Percentiles rank a stretch among this genome's conserved stretches.
Conservation (phyloP, 2,329 filamentous ascomycete species). For the Talaromyces sp. region DNA sequence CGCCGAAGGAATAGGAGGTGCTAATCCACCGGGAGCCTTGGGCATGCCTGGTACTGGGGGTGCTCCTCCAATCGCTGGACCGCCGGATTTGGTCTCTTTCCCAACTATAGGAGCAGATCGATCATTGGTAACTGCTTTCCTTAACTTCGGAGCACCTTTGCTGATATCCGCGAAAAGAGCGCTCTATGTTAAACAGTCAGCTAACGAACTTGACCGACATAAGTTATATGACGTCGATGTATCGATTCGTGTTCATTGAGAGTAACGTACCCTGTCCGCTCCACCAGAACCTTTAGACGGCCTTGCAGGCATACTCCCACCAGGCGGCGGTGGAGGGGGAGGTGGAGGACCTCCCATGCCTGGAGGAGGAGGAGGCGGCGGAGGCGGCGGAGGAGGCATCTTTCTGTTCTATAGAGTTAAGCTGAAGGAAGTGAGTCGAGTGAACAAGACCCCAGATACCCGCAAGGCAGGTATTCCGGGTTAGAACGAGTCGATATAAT, state of each 20-base stretch:
- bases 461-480: slow-evolving; percentile 12
- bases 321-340: slow-evolving; percentile 57
- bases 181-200: slow-evolving; percentile 52
- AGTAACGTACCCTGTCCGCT: slow-evolving; percentile 57
- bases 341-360: slow-evolving; percentile 58
- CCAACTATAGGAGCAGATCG: slow-evolving; percentile 73
- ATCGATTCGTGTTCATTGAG: neutral
- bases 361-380: slow-evolving; percentile 63
- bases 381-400: slow-evolving; percentile 55
- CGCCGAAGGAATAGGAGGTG: slow-evolving; percentile 62
- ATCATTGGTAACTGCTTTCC: slow-evolving; percentile 86
- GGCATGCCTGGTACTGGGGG: slow-evolving; percentile 68
- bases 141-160: slow-evolving; percentile 67
- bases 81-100: slow-evolving; percentile 51
- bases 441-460: slow-evolving; percentile 11
- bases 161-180: slow-evolving; percentile 82
- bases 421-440: slow-evolving; percentile 5
- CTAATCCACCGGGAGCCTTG: slow-evolving; percentile 59
- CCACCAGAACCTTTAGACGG: slow-evolving; percentile 49
- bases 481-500: neutral
- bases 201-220: neutral
- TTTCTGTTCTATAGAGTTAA: slow-evolving; percentile 18
- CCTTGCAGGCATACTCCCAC: slow-evolving; percentile 48
- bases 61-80: slow-evolving; percentile 64
- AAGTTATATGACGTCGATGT: neutral